Evolutionary conservation across 441 rosid species (phyloP).

Genomic region (Rhodomyrtus psidioides): DNA sequence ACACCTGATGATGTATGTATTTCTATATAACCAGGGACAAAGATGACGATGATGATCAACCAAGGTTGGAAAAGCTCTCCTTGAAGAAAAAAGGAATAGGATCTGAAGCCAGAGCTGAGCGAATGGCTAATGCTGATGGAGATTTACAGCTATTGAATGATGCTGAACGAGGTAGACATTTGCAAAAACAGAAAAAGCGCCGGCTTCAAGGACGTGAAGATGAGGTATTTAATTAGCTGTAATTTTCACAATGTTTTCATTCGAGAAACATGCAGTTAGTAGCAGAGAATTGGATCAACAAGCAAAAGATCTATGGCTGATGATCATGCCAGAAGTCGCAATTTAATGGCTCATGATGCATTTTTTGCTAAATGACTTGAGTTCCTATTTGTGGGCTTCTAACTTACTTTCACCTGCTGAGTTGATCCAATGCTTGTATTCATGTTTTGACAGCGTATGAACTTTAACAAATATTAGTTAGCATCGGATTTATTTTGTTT

Average conservation of each 20-base stretch:
- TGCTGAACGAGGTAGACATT: conserved; percentile 70
- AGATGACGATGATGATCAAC: conserved; percentile 47
- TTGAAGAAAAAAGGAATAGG: conserved; percentile 84
- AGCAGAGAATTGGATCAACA: background rate
- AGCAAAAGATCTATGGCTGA: background rate
- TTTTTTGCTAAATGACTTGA: background rate
- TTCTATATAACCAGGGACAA: conserved; percentile 25
- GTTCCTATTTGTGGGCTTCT: background rate
- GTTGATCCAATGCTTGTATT: background rate
- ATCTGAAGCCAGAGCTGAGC: conserved; percentile 84
- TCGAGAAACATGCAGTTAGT: background rate
- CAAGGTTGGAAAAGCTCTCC: conserved; percentile 66
- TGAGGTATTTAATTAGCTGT: conserved; percentile 43
- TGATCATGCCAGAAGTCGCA: background rate
- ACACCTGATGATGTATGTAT: background rate
- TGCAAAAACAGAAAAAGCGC: conserved; percentile 85
- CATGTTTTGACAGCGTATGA: background rate
- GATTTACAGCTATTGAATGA: conserved; percentile 70
- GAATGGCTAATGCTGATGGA: conserved; percentile 57
- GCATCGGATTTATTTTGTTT: background rate
- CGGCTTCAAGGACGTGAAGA: conserved; percentile 85
- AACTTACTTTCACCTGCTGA: background rate
- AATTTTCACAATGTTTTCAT: background rate
- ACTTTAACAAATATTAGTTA: background rate
- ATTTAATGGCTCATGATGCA: background rate